Conservation (phyloP, 805 yeast species). For the Pichia insulana region DNA sequence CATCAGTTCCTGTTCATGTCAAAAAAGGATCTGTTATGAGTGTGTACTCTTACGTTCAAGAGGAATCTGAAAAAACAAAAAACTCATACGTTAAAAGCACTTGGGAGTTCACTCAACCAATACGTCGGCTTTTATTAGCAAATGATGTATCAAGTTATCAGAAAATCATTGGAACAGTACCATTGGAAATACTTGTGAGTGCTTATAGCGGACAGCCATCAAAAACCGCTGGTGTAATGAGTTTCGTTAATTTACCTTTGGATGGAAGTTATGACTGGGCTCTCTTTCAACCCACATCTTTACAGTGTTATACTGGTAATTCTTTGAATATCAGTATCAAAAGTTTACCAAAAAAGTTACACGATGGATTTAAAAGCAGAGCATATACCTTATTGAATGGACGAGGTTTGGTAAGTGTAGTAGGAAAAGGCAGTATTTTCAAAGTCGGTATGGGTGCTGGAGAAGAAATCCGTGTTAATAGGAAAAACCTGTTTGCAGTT, state of each 20-base stretch:
- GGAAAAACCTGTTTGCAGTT: slow-evolving; percentile 38
- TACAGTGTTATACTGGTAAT: slow-evolving; percentile 48
- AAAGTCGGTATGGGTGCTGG: slow-evolving; percentile 34
- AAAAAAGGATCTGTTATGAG: slow-evolving; percentile 43
- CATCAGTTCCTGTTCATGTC: slow-evolving; percentile 47
- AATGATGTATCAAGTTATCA: slow-evolving; percentile 37
- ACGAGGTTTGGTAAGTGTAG: slow-evolving; percentile 47
- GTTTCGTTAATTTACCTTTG: slow-evolving; percentile 37
- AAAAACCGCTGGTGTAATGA: slow-evolving; percentile 19
- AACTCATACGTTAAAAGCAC: slow-evolving; percentile 14
- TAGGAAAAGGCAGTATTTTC: slow-evolving; percentile 48
- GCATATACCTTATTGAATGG: slow-evolving; percentile 47
- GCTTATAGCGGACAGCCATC: slow-evolving; percentile 23
- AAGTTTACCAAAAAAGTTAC: slow-evolving; percentile 33
- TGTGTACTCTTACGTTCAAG: slow-evolving; percentile 25
- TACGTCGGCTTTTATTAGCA: slow-evolving; percentile 38
- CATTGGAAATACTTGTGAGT: slow-evolving; percentile 36
- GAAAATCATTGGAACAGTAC: slow-evolving; percentile 38
- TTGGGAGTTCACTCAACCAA: slow-evolving; percentile 29
- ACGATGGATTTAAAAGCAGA: slow-evolving; percentile 20
- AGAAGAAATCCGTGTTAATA: slow-evolving; percentile 42
- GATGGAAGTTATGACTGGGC: slow-evolving; percentile 65
- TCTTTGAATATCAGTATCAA: slow-evolving; percentile 34
- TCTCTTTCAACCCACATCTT: slow-evolving; percentile 35
- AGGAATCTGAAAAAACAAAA: slow-evolving; percentile 3